These are phyloP conservation scores for Leishmania aethiopica DNA, from an alignment of 208 protist genomes.

Conservation along the genomic window DNA sequence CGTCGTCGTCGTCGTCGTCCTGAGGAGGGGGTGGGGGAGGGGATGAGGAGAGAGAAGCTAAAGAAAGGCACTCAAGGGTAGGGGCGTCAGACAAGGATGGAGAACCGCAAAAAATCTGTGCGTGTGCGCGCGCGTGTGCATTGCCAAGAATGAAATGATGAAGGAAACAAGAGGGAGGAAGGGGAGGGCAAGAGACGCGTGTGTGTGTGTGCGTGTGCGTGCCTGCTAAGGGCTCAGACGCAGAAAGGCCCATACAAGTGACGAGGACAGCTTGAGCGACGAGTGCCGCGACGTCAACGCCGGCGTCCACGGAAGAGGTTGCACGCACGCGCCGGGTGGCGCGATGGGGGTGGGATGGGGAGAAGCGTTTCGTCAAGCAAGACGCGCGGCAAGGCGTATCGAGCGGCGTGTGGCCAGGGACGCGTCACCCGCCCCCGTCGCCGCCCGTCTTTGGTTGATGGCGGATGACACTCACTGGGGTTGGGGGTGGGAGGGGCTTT, in stretches of 20 bases:
- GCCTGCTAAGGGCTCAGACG: not conserved
- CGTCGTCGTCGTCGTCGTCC: not conserved
- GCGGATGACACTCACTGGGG: too few species aligned
- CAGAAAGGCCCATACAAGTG: not conserved
- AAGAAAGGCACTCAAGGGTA: not conserved
- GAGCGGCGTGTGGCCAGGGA: too few species aligned
- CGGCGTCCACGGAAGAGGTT: not conserved
- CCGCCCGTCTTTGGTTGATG: too few species aligned
- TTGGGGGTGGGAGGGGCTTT: not conserved
- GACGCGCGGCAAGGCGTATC: not conserved
- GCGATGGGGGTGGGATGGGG: not conserved
- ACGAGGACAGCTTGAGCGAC: not conserved
- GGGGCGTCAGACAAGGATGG: not conserved
- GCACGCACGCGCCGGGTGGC: not conserved
- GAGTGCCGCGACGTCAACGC: not conserved
- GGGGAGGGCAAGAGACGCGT: not conserved
- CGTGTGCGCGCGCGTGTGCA: not conserved
- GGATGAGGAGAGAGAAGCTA: not conserved
- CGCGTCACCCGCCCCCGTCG: too few species aligned
- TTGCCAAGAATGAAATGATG: not conserved
- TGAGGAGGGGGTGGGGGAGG: not conserved
- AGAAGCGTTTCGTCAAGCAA: not conserved
- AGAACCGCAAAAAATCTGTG: not conserved
- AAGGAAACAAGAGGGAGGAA: not conserved
- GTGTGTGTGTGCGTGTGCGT: not conserved